A percentile compares a stretch with the other conserved stretches of the same genome.
Evolutionary conservation across 163 green algal genomes (phyloP).

Genomic region (Trebouxia gelatinosa): DNA sequence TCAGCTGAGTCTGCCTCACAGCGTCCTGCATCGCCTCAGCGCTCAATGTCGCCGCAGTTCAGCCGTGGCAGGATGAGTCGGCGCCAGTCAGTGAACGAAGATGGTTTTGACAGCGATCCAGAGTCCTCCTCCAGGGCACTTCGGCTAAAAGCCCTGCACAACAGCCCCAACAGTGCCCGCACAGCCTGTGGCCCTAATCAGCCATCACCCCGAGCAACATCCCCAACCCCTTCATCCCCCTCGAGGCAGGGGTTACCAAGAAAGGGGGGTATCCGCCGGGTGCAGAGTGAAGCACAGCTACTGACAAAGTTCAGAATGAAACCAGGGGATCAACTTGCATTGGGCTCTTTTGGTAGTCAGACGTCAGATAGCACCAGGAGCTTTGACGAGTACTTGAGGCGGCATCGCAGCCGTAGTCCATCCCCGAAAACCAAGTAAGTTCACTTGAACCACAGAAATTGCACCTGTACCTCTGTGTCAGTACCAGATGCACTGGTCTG

Average conservation of each 20-base stretch:
- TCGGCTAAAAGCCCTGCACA: not conserved
- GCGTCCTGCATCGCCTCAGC: too few species aligned
- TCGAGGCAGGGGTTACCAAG: not conserved
- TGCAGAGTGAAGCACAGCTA: not conserved
- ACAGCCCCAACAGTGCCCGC: slow-evolving; percentile 16
- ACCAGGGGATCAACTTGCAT: not conserved
- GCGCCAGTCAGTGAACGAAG: not conserved
- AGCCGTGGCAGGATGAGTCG: too few species aligned
- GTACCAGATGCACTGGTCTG: too few species aligned
- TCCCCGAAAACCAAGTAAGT: slow-evolving; percentile 3
- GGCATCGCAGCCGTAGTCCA: slow-evolving; percentile 1
- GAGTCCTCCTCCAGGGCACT: slow-evolving; percentile 1
- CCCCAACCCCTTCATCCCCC: too few species aligned
- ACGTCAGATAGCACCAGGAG: slow-evolving; percentile 14
- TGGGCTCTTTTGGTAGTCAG: slow-evolving; percentile 8
- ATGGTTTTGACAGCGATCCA: slow-evolving; percentile 20
- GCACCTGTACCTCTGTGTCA: too few species aligned
- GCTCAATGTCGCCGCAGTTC: too few species aligned
- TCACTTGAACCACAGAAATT: too few species aligned
- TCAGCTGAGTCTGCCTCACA: too few species aligned
- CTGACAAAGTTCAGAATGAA: not conserved
- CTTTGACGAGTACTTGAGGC: slow-evolving; percentile 36
- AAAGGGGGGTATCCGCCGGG: not conserved
- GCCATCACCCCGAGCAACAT: too few species aligned
- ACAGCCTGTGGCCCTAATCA: too few species aligned